These are phyloP conservation scores for Helotiales sp. DNA, from an alignment of 2,329 filamentous ascomycete species.

Conservation along the genomic window DNA sequence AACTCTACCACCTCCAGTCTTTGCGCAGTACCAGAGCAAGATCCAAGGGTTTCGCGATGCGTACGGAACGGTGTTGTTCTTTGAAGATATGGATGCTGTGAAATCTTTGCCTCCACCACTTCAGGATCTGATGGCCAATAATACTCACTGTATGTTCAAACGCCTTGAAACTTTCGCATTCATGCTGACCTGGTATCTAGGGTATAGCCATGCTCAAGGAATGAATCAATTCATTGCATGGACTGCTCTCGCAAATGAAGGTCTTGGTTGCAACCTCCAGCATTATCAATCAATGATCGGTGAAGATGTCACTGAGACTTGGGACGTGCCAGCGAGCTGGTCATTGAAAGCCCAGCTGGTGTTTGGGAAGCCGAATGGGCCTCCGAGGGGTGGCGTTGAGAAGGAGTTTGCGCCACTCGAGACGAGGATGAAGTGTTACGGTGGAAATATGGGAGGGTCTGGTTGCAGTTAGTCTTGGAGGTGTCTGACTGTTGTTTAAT, in stretches of 20 bases:
- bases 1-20: constrained; percentile 63
- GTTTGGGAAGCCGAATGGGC: constrained; percentile 61
- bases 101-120: constrained; percentile 66
- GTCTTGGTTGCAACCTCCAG: constrained; percentile 83
- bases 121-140: constrained; percentile 72
- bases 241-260: constrained; percentile 78
- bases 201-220: constrained; percentile 49
- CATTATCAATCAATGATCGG: constrained; percentile 70
- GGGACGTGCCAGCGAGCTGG: constrained; percentile 72
- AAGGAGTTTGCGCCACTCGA: constrained; percentile 67
- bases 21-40: constrained; percentile 40
- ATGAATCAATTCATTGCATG: constrained; percentile 82
- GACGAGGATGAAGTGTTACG: constrained; percentile 64
- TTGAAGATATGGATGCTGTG: constrained; percentile 68
- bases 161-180: not conserved
- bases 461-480: not conserved
- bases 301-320: constrained; percentile 65
- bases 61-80: constrained; percentile 83
- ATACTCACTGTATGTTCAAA: constrained; percentile 47
- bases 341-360: constrained; percentile 78
- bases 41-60: constrained; percentile 63
- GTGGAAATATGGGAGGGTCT: constrained; percentile 14
- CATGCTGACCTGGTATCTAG: constrained; percentile 33
- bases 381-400: constrained; percentile 47
- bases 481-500: too few species aligned